A percentile compares a stretch with the other conserved stretches of the same genome.
Conservation (phyloP, 495 filamentous ascomycete genomes). For the Penicillium egyptiacum region DNA sequence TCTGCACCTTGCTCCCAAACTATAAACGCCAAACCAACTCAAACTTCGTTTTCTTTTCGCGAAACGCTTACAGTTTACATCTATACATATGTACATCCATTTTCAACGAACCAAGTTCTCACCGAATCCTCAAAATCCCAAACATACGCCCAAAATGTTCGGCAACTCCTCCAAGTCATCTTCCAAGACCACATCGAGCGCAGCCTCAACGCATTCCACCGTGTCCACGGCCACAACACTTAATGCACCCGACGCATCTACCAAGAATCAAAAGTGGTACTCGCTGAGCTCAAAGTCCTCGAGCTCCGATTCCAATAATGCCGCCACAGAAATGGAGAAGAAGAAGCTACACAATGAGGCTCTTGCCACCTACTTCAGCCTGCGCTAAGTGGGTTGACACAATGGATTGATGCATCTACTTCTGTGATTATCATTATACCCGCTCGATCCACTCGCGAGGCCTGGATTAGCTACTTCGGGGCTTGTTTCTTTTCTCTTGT, state of each 20-base stretch:
- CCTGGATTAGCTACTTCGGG: background rate
- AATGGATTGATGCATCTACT: background rate
- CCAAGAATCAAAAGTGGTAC: conserved; percentile 31
- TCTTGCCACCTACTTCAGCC: conserved; percentile 31
- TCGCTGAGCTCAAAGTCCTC: conserved; percentile 18
- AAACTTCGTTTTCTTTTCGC: background rate
- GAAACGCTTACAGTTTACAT: too few relatives aligned
- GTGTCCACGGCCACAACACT: conserved; percentile 33
- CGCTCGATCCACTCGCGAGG: background rate
- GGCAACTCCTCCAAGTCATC: conserved; percentile 19
- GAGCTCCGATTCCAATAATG: conserved; percentile 9
- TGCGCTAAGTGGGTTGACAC: conserved; percentile 20
- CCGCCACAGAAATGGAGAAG: conserved; percentile 7
- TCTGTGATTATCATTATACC: background rate
- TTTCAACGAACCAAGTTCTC: background rate
- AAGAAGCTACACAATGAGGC: conserved; percentile 33
- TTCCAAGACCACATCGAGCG: conserved; percentile 21
- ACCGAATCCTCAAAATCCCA: background rate
- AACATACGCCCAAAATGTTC: conserved; percentile 16
- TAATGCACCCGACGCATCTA: conserved; percentile 19
- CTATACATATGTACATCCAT: background rate
- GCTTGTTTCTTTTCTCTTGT: background rate
- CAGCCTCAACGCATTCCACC: conserved; percentile 29
- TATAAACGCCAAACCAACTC: background rate
- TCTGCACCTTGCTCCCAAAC: background rate